Evolutionary conservation across 495 filamentous ascomycete genomes (phyloP).

Genomic region (Penicillium bialowiezense): DNA sequence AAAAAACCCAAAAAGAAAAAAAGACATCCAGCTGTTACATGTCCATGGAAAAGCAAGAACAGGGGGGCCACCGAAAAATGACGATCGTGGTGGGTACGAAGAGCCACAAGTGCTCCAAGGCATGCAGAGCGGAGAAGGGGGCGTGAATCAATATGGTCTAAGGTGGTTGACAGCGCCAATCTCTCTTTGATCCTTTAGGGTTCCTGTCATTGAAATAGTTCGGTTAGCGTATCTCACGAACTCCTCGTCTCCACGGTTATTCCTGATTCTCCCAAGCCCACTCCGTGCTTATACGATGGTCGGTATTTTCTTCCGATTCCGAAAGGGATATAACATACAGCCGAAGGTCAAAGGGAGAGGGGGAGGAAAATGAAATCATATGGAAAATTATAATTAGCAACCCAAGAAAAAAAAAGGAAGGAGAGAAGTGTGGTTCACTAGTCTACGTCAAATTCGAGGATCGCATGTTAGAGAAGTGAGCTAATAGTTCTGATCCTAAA

Average conservation of each 20-base stretch:
- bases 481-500: background rate
- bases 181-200: slow-evolving; percentile 13
- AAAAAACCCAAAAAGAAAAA: slow-evolving; percentile 14
- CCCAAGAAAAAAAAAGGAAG: background rate
- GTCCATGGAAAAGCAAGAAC: slow-evolving; percentile 35
- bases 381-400: background rate
- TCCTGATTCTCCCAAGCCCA: no score
- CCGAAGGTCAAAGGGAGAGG: no score
- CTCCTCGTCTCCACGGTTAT: slow-evolving; percentile 11
- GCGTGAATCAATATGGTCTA: slow-evolving; percentile 23
- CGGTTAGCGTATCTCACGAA: slow-evolving; percentile 24
- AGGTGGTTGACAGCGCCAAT: slow-evolving; percentile 36
- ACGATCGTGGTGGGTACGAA: slow-evolving; percentile 43
- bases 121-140: slow-evolving; percentile 27
- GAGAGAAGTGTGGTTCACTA: background rate
- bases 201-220: slow-evolving; percentile 28
- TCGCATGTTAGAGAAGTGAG: background rate
- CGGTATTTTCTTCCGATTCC: no score
- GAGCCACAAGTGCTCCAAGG: slow-evolving; percentile 31
- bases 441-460: slow-evolving; percentile 1
- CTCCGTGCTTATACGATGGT: slow-evolving; percentile 6
- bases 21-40: slow-evolving; percentile 24
- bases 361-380: background rate
- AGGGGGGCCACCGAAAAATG: slow-evolving; percentile 38
- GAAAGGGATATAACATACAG: no score